Base-by-base conservation (phyloP, 192 early-diverging fungal genomes). In the Coemansia sp. region DNA sequence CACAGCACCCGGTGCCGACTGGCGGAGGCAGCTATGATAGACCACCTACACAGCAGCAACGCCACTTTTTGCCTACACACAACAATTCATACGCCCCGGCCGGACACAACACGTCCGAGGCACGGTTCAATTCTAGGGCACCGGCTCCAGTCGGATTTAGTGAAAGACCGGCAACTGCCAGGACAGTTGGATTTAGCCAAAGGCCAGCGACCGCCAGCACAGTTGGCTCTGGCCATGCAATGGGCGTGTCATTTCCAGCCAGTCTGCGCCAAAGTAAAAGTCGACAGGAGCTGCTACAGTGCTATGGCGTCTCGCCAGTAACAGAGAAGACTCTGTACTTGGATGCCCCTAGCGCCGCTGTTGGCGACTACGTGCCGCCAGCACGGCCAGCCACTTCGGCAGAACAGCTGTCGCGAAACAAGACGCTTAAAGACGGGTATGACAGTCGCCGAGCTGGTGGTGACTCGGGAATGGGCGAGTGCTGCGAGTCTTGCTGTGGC, bases 391-490 rank as follows among this genome's bases (percentile, higher is more conserved):
- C 53, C 32, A 53, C 32, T 17, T 29, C 52, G 9, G 32, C 27
- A 2, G 52, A 18, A 3, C 65, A 68, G 57, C 57, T 80, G n/a
- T 62, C 70, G 42, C 68, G 78, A 36, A 56, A 65, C 50, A 81
- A 81, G 44, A 40, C 78, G 12, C 22, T 81, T 44, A 68, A 68
- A 0, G 78, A 81, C 36, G 65, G 72, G 32, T 80, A 80, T 41
- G 39, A 46, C 14, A 32, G 40, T 18, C 72, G 78, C 46, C 63
- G 48, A 4, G 72, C 73, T 29, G 78, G 78, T 3, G 78, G 78
- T 55, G 78, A 81, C 19, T 81, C 72, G 41, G 69, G 78, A 21
- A 67, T 66, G 60, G 78, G 78, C 37, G 78, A 75, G 44, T 81
- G 78, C 72, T 81, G 78, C 33, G 68, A 57, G 48, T 57, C 59